phyloP scores from a whole-genome alignment of 2,329 filamentous ascomycete genomes.

The Cladophialophora chaetospira region DNA sequence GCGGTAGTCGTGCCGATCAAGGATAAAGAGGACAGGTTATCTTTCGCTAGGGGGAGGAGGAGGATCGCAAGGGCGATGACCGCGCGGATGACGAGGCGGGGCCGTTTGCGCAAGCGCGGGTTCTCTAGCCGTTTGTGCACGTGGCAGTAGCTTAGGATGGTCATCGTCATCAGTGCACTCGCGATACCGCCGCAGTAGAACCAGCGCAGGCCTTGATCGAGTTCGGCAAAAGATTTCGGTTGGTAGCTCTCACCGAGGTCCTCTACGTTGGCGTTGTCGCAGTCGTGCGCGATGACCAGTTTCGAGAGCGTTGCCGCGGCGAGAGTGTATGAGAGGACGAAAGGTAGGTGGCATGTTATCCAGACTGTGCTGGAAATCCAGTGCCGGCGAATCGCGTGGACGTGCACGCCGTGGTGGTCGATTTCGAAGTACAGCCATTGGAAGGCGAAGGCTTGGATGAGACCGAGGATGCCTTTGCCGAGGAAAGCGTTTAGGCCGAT shows the following conservation, averaged over 20 bases:
- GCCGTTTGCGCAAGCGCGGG: constrained; percentile 1
- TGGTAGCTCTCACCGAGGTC: constrained; percentile 4
- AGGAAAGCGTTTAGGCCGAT: constrained; percentile 9
- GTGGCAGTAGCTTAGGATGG: constrained; percentile 4
- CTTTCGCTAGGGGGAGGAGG: constrained; percentile 5
- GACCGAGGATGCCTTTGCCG: constrained; percentile 9
- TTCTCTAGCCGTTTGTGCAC: constrained; percentile 12
- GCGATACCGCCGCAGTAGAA: constrained; percentile 8
- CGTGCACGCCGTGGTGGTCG: constrained; percentile 7
- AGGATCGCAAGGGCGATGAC: constrained; percentile 5
- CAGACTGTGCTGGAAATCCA: constrained; percentile 12
- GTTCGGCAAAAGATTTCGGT: not conserved
- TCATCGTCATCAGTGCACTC: constrained; percentile 2
- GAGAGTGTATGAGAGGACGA: constrained; percentile 9
- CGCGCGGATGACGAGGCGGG: constrained; percentile 2
- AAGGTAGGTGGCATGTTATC: constrained; percentile 10
- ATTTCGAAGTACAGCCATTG: constrained; percentile 13
- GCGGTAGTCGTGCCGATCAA: constrained; percentile 7
- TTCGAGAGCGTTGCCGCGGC: constrained; percentile 7
- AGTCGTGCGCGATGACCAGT: constrained; percentile 11
- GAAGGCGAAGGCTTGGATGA: constrained; percentile 9
- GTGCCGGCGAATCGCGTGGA: constrained; percentile 10
- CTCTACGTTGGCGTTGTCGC: constrained; percentile 9
- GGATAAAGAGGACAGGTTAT: not conserved
- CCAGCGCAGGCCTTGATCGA: constrained; percentile 7